Evolutionary conservation across 2,329 filamentous ascomycete species (phyloP), one percentile per base, ranked within the genome.

Genomic region (Cladosporium sp.): DNA sequence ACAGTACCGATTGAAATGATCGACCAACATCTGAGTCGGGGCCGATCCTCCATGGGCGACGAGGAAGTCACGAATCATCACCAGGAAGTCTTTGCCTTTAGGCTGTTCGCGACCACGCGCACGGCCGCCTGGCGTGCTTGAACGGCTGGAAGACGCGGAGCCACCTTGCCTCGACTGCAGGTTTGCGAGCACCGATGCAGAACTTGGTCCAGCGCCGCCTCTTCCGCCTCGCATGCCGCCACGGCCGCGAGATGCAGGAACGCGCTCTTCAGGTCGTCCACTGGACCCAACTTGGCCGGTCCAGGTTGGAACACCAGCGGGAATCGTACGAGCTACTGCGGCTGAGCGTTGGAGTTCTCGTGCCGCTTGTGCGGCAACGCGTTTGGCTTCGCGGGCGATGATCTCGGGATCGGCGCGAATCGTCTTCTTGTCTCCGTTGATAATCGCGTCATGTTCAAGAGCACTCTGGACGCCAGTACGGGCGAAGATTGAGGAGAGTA

Each of bases 281-380:
- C 83, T 84, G 46, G 85, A 80, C 9, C 92, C 92, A 43, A 87
- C 83, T 61, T 87, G 82, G 1, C 93, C 92, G 0, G 92, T 97
- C 92, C 92, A 97, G 1, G 92, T 96, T 8, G 93, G 88, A 0
- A 87, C 89, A 7, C 92, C 92, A 32, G 89, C 84, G 0, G 88
- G 88, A 1, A 92, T 76, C 8, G 76, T 78, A 9, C 83, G 79
- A 2, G 91, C 89, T 31, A 85, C 78, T 63, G 91, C 82, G 40
- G 82, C 84, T 9, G 89, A 84, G 54, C 82, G 82, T 31, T 84
- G 82, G 2, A 97, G 80, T 58, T 89, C 85, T 18, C 80, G 80
- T 0, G 89, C 89, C 1, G 92, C 91, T 63, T 87, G 77, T 0
- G 85, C 82, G 2, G 90, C 91, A 2, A 95, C 82, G 35, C 83